Percentiles rank a stretch among this genome's conserved stretches.
Evolutionary conservation across 805 yeast species (phyloP).

Genomic region (Metschnikowia cerradonensis): DNA sequence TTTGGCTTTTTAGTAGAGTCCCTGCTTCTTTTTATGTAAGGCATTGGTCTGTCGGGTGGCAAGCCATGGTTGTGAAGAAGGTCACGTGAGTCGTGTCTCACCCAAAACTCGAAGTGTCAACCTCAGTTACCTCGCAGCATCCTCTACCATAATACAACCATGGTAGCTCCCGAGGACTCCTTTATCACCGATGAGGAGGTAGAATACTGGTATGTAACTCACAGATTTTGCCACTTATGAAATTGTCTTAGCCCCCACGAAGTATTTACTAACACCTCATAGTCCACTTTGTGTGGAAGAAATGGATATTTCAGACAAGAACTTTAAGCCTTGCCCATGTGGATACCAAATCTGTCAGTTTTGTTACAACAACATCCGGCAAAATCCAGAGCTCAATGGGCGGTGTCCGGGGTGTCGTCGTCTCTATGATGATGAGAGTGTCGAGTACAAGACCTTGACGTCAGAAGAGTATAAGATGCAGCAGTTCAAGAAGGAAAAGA

Average conservation of each 20-base stretch:
- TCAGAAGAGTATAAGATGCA: conserved; percentile 85
- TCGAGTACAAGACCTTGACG: conserved; percentile 77
- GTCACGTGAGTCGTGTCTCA: conserved; percentile 15
- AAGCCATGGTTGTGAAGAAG: background rate
- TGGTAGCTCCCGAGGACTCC: conserved; percentile 19
- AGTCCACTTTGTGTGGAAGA: conserved; percentile 97
- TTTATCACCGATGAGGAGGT: conserved; percentile 77
- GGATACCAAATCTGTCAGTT: conserved; percentile 98
- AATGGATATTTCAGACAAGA: conserved; percentile 92
- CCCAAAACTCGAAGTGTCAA: conserved; percentile 2
- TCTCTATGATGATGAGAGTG: conserved; percentile 86
- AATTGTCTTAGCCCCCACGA: background rate
- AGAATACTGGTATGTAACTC: conserved; percentile 54
- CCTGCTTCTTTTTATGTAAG: background rate
- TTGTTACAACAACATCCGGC: conserved; percentile 93
- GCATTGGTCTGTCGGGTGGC: background rate
- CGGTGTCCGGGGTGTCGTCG: conserved; percentile 98
- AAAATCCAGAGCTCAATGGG: conserved; percentile 92
- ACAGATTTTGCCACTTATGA: background rate
- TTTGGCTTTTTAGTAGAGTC: background rate
- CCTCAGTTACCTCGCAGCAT: conserved; percentile 1
- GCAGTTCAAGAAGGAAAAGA: conserved; percentile 73
- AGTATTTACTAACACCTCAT: conserved; percentile 18
- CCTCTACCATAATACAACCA: conserved; percentile 29
- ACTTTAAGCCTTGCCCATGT: conserved; percentile 99